Evolutionary conservation across 257 asterid genomes (phyloP).

Genomic region (Plectranthus barbatus): DNA sequence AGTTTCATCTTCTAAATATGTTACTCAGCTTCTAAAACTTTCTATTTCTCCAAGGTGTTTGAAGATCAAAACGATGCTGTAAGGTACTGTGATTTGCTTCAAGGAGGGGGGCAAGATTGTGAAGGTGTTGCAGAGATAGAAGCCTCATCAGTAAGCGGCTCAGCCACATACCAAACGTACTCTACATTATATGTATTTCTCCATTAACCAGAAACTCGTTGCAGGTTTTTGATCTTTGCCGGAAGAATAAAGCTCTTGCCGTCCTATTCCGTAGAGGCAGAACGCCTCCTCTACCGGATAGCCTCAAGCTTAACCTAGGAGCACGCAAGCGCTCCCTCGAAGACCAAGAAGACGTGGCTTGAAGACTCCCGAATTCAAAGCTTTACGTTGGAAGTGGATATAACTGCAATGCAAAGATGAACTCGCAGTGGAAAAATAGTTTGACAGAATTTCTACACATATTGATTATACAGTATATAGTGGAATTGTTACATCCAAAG

Average conservation of each 20-base stretch:
- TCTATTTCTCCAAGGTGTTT: conserved; percentile 44
- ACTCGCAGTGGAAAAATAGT: neutral
- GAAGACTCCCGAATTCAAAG: neutral
- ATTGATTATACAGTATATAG: conserved; percentile 21
- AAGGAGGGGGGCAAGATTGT: conserved; percentile 87
- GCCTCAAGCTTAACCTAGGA: conserved; percentile 66
- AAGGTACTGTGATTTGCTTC: conserved; percentile 79
- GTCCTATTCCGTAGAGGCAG: conserved; percentile 75
- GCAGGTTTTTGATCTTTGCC: conserved; percentile 92
- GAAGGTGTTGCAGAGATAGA: conserved; percentile 95
- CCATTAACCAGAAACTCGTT: neutral
- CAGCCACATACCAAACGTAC: neutral
- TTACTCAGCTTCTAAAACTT: conserved; percentile 4
- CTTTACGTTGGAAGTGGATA: neutral
- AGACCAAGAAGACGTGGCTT: conserved; percentile 46
- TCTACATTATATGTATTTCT: neutral
- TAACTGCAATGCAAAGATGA: neutral
- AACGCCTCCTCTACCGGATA: conserved; percentile 78
- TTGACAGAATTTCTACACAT: conserved; percentile 5
- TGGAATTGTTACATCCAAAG: neutral
- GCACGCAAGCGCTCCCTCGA: conserved; percentile 86
- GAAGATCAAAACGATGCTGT: conserved; percentile 93
- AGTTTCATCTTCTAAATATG: neutral
- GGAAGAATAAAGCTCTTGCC: conserved; percentile 69
- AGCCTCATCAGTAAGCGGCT: conserved; percentile 72